Percentiles rank a stretch among this genome's conserved stretches.
phyloP scores from a whole-genome alignment of 2,329 filamentous ascomycete species.

The Beauveria sp. region DNA sequence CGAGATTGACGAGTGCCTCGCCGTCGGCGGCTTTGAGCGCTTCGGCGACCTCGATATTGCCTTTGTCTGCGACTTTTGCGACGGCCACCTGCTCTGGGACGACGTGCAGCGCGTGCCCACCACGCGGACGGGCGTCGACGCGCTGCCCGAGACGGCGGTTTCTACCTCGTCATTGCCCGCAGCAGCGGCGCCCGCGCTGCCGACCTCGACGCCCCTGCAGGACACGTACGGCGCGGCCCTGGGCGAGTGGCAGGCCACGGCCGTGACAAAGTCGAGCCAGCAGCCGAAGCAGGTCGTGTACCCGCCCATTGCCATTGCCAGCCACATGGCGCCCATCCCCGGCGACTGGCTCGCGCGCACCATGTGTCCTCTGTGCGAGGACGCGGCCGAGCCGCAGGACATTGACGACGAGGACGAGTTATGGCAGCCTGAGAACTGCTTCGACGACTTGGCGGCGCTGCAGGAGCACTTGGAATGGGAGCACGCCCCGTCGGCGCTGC shows the following conservation, averaged over 20 bases:
- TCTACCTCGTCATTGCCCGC: constrained; percentile 2
- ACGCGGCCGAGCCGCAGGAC: constrained; percentile 32
- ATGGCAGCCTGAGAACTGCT: constrained; percentile 41
- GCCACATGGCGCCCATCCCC: constrained; percentile 42
- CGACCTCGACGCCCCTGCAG: constrained; percentile 14
- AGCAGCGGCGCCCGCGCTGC: constrained; percentile 20
- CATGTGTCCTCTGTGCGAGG: constrained; percentile 50
- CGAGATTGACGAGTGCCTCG: constrained; percentile 43
- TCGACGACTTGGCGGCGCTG: constrained; percentile 40
- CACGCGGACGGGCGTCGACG: constrained; percentile 27
- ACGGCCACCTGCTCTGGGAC: constrained; percentile 52
- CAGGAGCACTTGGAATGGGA: constrained; percentile 51
- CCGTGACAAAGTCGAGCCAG: constrained; percentile 30
- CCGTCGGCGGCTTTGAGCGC: constrained; percentile 47
- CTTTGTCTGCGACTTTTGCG: constrained; percentile 55
- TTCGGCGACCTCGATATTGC: constrained; percentile 47
- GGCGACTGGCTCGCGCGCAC: constrained; percentile 46
- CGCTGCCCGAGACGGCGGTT: constrained; percentile 14
- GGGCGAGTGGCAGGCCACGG: constrained; percentile 46
- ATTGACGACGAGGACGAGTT: constrained; percentile 44
- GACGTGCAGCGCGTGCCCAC: constrained; percentile 47
- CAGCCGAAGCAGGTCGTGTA: constrained; percentile 46
- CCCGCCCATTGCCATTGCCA: constrained; percentile 49
- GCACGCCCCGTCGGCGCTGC: constrained; percentile 36
- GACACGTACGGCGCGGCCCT: constrained; percentile 21